Evolutionary conservation across 2,329 filamentous ascomycete genomes (phyloP), one percentile per base, ranked within the genome.

Genomic region (Fusarium anthophilum): DNA sequence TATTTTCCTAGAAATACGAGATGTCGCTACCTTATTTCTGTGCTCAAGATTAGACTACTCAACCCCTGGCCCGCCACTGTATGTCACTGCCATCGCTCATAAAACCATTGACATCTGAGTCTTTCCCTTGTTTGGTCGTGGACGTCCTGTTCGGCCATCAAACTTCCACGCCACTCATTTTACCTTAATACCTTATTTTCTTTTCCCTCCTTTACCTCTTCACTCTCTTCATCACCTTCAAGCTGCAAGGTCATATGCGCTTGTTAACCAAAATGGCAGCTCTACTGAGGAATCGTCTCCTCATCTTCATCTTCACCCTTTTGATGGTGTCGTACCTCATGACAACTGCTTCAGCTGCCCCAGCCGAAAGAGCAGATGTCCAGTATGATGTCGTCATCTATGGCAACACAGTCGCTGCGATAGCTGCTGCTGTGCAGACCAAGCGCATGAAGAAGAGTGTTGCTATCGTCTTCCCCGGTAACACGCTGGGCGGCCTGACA

Each of bases 331-430:
- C 69, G 44, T 72, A 63, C 12, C 70, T 72, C 18, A 54, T 73
- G 32, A 63, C 63, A n/a, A 51, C 56, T 41, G 69, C 66, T 45
- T 55, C 69, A 11, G 70, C 69, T 26, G 69, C 58, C 17, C 69
- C 69, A 6, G 39, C 57, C 43, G 69, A 72, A 32, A 63, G 67
- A 51, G 55, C 48, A 50, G 63, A 47, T 28, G 24, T 45, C 38
- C 45, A 66, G 45, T 75, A 76, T 20, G 73, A 75, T 47, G 73
- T 75, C 28, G 60, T 75, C 39, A 74, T 75, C 41, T 75, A 75
- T n/a, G 73, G 73, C n/a, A 75, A 75, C 60, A 75, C 73, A 22
- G 73, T 75, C 26, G 73, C 73, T 10, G 73, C 70, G 2, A 28
- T 75, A n/a, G 73, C 73, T 30, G 73, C 73, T 41, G 73, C 73